These are phyloP conservation scores for Fusarium redolens DNA, from an alignment of 2,329 filamentous ascomycete species.

Conservation along the genomic window DNA sequence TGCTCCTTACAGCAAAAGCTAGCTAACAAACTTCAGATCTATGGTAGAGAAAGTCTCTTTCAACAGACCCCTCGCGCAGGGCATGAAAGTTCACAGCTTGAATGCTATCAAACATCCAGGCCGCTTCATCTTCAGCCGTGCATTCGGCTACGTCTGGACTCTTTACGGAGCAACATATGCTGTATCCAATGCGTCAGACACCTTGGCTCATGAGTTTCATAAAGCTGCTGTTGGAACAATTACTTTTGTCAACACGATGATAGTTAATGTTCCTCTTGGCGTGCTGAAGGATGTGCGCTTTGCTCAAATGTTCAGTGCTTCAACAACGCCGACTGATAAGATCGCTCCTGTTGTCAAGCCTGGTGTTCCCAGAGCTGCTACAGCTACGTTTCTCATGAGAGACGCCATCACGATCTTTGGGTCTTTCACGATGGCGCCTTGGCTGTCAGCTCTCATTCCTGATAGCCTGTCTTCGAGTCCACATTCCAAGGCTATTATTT, in stretches of 20 bases:
- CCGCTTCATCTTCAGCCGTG: slow-evolving; percentile 39
- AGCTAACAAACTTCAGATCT: slow-evolving; percentile 12
- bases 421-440: slow-evolving; percentile 46
- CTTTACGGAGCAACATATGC: slow-evolving; percentile 47
- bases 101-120: slow-evolving; percentile 37
- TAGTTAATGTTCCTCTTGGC: slow-evolving; percentile 48
- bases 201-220: slow-evolving; percentile 40
- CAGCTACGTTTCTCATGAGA: slow-evolving; percentile 44
- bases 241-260: slow-evolving; percentile 45
- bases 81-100: slow-evolving; percentile 22
- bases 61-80: slow-evolving; percentile 28
- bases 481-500: slow-evolving; percentile 44
- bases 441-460: slow-evolving; percentile 42
- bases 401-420: slow-evolving; percentile 50
- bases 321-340: background rate
- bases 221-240: slow-evolving; percentile 41
- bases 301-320: slow-evolving; percentile 45
- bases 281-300: slow-evolving; percentile 49
- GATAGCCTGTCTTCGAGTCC: slow-evolving; percentile 39
- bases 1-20: fast-evolving
- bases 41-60: slow-evolving; percentile 41
- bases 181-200: slow-evolving; percentile 46
- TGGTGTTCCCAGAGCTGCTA: slow-evolving; percentile 39
- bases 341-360: slow-evolving; percentile 12
- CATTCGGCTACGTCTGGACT: slow-evolving; percentile 46